These are phyloP conservation scores for Dothistroma septosporum DNA, from an alignment of 2,329 filamentous ascomycete species.

Conservation along the genomic window DNA sequence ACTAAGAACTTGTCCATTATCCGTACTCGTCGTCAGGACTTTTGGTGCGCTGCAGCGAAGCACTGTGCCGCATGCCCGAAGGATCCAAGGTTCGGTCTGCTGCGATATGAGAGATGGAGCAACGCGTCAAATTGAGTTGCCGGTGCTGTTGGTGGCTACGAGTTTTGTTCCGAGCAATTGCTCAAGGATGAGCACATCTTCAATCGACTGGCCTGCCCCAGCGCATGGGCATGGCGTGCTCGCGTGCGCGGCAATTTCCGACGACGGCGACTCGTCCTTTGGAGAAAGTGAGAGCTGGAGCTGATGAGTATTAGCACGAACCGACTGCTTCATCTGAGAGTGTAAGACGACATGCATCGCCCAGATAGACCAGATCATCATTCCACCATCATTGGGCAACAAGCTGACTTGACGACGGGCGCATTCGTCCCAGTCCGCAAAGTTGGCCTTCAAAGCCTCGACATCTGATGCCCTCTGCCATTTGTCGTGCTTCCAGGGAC, in stretches of 20 bases:
- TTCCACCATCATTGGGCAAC: conserved; percentile 10
- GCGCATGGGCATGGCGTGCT: too few relatives aligned
- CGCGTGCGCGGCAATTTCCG: too few relatives aligned
- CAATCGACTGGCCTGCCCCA: too few relatives aligned
- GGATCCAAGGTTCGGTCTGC: background rate
- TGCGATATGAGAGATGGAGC: background rate
- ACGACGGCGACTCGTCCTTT: too few relatives aligned
- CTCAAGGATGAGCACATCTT: too few relatives aligned
- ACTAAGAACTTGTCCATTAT: conserved; percentile 5
- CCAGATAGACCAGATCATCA: conserved; percentile 36
- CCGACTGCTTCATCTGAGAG: too few relatives aligned
- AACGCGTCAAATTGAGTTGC: too few relatives aligned
- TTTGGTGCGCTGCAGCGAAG: conserved; percentile 9
- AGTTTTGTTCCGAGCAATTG: too few relatives aligned
- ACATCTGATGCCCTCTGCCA: conserved; percentile 28
- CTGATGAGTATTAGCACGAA: too few relatives aligned
- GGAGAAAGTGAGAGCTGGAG: too few relatives aligned
- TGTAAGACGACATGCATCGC: too few relatives aligned
- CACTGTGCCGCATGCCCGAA: conserved; percentile 11
- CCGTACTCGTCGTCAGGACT: conserved; percentile 8
- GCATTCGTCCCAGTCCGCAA: conserved; percentile 24
- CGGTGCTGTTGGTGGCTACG: too few relatives aligned
- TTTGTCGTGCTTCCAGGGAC: conserved; percentile 37
- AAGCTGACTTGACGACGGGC: conserved; percentile 8
- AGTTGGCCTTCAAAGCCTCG: conserved; percentile 4